A percentile compares a stretch with the other conserved stretches of the same genome.
phyloP scores from a whole-genome alignment of 73 alveolate genomes.

The Paramecium sexaurelia region DNA sequence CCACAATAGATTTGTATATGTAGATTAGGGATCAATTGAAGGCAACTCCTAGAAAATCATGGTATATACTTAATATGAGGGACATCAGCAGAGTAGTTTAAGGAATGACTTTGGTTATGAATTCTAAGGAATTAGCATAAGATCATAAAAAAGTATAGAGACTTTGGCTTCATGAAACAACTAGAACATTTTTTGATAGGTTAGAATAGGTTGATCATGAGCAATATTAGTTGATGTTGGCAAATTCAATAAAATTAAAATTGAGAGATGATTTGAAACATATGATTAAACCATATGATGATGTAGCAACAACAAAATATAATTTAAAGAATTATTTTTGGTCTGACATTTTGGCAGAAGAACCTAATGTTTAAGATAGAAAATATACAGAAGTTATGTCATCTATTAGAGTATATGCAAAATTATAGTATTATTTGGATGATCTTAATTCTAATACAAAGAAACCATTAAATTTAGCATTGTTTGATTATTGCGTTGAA shows the following conservation, averaged over 20 bases:
- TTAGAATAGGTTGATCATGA: slow-evolving; percentile 72
- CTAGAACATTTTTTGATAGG: slow-evolving; percentile 92
- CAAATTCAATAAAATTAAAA: slow-evolving; percentile 42
- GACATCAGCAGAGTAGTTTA: slow-evolving; percentile 93
- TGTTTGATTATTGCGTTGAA: slow-evolving; percentile 84
- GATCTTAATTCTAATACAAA: slow-evolving; percentile 79
- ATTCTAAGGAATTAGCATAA: background rate
- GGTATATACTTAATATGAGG: slow-evolving; percentile 83
- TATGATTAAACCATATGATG: slow-evolving; percentile 80
- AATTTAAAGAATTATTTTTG: slow-evolving; percentile 69
- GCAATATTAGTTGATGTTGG: slow-evolving; percentile 31
- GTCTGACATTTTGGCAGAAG: slow-evolving; percentile 53
- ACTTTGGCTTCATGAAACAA: slow-evolving; percentile 95
- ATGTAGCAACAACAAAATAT: slow-evolving; percentile 70
- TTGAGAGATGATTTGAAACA: slow-evolving; percentile 77
- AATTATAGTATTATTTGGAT: slow-evolving; percentile 59
- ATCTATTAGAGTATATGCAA: slow-evolving; percentile 50
- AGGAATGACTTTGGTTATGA: slow-evolving; percentile 82
- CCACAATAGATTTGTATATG: slow-evolving; percentile 89
- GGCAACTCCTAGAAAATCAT: slow-evolving; percentile 96
- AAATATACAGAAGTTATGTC: slow-evolving; percentile 49
- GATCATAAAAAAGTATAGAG: slow-evolving; percentile 76
- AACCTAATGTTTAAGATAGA: slow-evolving; percentile 25
- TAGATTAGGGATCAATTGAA: slow-evolving; percentile 79
- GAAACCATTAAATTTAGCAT: slow-evolving; percentile 77